Conservation (phyloP, 495 filamentous ascomycete species). For the Arthonia radiata region DNA sequence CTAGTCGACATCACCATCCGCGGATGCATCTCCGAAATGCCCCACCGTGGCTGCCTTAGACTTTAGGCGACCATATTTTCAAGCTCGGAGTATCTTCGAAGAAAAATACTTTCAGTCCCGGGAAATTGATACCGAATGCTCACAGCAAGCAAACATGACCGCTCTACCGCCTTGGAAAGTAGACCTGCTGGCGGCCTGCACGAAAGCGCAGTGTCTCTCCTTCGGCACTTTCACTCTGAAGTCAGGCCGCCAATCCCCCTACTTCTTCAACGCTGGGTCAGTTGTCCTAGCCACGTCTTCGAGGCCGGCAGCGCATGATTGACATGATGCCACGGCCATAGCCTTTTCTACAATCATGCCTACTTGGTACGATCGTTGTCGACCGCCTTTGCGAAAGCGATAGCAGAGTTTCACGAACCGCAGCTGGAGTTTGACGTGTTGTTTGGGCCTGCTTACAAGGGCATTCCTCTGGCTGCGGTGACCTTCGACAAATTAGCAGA, state of each 20-base stretch:
- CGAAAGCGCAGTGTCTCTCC: constrained; percentile 49
- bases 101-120: no score
- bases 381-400: constrained; percentile 55
- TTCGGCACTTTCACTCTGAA: constrained; percentile 84
- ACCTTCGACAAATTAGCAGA: constrained; percentile 43
- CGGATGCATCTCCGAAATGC: no score
- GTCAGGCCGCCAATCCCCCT: constrained; percentile 55
- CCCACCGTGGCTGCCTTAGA: no score
- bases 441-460: constrained; percentile 88
- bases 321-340: no score
- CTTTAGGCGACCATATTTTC: no score
- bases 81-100: no score
- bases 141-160: no score
- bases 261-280: constrained; percentile 98
- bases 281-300: no score
- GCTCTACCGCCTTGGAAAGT: constrained; percentile 23
- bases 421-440: constrained; percentile 37
- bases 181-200: constrained; percentile 44
- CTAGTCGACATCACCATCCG: no score
- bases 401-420: no score
- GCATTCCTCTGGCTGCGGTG: constrained; percentile 61
- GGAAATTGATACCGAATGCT: no score
- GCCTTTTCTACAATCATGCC: constrained; percentile 56
- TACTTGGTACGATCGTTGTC: constrained; percentile 47
- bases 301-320: no score